Base-by-base conservation (phyloP, 768 basidiomycete species). In the Psilocybe azurescens region DNA sequence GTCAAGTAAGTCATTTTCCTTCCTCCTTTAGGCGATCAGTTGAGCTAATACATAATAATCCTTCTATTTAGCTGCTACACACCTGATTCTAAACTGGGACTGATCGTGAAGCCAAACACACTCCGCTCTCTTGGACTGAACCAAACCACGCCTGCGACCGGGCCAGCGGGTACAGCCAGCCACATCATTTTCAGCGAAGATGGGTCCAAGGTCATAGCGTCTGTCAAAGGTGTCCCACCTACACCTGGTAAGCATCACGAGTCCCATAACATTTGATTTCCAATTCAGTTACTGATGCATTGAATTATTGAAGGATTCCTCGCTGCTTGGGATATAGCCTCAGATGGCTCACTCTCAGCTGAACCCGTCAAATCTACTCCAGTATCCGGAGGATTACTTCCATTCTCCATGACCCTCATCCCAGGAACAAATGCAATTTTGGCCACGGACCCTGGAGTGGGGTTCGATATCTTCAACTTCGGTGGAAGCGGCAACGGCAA, bases 71-170 rank as follows among this genome's bases (percentile, higher is more conserved):
- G 82, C 59, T 84, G 84, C 70, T 85, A 75, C 70, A 70, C 68
- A 20, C 76, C 80, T 33, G 80, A 86, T 69, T 68, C 73, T 50
- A 71, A 73, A 59, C 69, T 65, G 20, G 83, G 83, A 20, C 73
- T 84, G 28, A 61, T 72, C 29, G 69, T 77, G 9, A 74, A 80
- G 18, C 56, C 74, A 30, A 78, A 79, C 72, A 79, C 81, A 6
- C 71, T 76, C 11, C 80, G 83, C 47, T 70, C 78, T 16, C 73
- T 84, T 32, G 70, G 70, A 33, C 70, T 85, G 58, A 82, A 82
- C 67, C 84, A 84, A 68, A 83, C 83, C 8, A 82, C 82, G n/a
- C 82, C 82, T 46, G 78, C 83, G 0, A 81, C 71, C 16, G 83
- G 84, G 7, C 83, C 83, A 14, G 73, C 80, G 1, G 80, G 79